Base-by-base conservation (phyloP, 768 basidiomycete genomes). In the Trametes cingulata region DNA sequence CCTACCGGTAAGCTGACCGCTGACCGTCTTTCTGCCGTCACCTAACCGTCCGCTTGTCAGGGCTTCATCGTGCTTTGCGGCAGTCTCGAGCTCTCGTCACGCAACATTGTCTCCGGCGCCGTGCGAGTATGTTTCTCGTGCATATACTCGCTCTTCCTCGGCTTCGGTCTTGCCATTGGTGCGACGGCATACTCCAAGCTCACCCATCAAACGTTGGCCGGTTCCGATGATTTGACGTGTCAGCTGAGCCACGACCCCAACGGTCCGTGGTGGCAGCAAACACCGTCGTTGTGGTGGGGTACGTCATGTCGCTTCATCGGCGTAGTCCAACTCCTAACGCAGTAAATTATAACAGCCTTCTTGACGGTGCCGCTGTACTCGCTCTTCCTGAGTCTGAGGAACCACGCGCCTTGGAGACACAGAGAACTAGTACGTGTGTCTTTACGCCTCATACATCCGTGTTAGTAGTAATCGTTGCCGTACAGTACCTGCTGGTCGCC, bases 111-210 rank as follows among this genome's bases (percentile, higher is more conserved):
- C 29, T 80, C 90, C 0, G 91, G 93, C n/a, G 87, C 90, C 12
- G 91, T 94, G 33, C 81, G 91, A 39, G 78, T 94, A 15, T 90
- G 89, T 65, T 94, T 90, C 67, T 82, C 90, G 24, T 78, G 90
- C 52, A 80, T 90, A 57, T 95, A 94, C 68, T 86, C 88, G n/a
- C 77, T 87, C 17, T 87, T 87, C 71, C 77, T 89, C 8, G 67
- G 88, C 0, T 91, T 95, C 69, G 93, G 93, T 5, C 83, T 93
- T 10, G 84, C 90, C 0, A 90, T 94, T 46, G 91, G 93, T 3
- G 86, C 85, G 0, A 79, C 89, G 61, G 69, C 89, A 3, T 95
- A 84, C 67, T 74, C 81, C 50, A 80, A 78, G 54, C 79, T 91
- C 36, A 81, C 85, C 0, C 74, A 77, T 3, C 71, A 71, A 2